A percentile compares a stretch with the other conserved stretches of the same genome.
These are phyloP conservation scores for Typha latifolia DNA, from an alignment of 176 grass and related monocot genomes.

Conservation along the genomic window DNA sequence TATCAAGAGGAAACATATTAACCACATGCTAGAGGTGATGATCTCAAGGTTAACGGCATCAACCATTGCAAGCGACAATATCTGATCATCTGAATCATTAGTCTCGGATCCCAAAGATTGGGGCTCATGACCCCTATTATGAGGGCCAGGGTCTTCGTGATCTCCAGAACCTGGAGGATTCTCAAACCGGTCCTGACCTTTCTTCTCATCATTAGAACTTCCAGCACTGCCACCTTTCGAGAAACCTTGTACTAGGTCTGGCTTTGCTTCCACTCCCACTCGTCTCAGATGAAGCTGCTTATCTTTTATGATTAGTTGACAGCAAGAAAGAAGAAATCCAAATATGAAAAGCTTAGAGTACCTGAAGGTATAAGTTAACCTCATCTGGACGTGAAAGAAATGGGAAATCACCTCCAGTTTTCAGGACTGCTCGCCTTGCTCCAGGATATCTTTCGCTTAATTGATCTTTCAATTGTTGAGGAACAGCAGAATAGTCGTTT, in stretches of 20 bases:
- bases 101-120: constrained; percentile 36
- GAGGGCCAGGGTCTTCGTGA: constrained; percentile 12
- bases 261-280: constrained; percentile 81
- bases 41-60: constrained; percentile 26
- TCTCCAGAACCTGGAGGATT: background rate
- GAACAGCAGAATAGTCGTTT: constrained; percentile 91
- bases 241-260: constrained; percentile 47
- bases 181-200: constrained; percentile 29
- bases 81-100: constrained; percentile 35
- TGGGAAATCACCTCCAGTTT: constrained; percentile 92
- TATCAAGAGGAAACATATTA: constrained; percentile 23
- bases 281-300: constrained; percentile 88
- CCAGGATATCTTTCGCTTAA: constrained; percentile 83
- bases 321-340: background rate
- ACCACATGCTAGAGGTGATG: constrained; percentile 12
- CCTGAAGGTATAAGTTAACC: constrained; percentile 97
- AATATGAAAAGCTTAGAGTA: constrained; percentile 19
- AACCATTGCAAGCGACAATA: constrained; percentile 37
- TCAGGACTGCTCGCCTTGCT: constrained; percentile 67
- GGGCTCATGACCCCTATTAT: constrained; percentile 12
- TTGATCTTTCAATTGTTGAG: constrained; percentile 80
- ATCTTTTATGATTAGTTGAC: constrained; percentile 21
- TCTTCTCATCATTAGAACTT: constrained; percentile 32
- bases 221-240: constrained; percentile 43
- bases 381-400: constrained; percentile 91